Percentiles rank a stretch among this genome's conserved stretches.
These are phyloP conservation scores for Avena atlantica DNA, from an alignment of 176 grass and related monocot species.

Conservation along the genomic window DNA sequence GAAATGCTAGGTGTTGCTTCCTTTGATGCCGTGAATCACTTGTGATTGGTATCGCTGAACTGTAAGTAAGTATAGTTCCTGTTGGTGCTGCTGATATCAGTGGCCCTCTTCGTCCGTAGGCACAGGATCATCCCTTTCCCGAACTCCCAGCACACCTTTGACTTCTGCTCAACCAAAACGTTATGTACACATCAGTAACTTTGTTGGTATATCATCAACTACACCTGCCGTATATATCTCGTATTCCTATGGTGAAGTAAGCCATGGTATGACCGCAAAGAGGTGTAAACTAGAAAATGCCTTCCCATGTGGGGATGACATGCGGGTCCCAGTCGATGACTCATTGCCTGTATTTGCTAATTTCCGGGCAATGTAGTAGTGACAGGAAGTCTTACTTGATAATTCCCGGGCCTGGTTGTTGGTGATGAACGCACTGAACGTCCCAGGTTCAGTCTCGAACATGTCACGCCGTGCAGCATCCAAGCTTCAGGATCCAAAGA, in stretches of 20 bases:
- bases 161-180: conserved; percentile 32
- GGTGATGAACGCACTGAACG: conserved; percentile 50
- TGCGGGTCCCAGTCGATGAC: not conserved
- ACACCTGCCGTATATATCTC: not conserved
- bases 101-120: conserved; percentile 14
- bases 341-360: too few relatives aligned
- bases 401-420: conserved; percentile 53
- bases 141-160: conserved; percentile 43
- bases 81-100: not conserved
- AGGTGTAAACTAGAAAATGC: not conserved
- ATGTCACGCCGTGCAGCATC: conserved; percentile 48
- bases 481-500: not conserved
- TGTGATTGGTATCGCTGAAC: not conserved
- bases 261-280: not conserved
- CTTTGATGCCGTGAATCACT: not conserved
- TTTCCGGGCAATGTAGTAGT: too few relatives aligned
- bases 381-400: conserved; percentile 33
- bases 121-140: conserved; percentile 39
- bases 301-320: not conserved
- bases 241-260: not conserved
- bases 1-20: not conserved
- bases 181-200: not conserved
- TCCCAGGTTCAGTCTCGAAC: conserved; percentile 32
- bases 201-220: not conserved
- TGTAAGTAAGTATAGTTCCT: not conserved